These are phyloP conservation scores for Diutina ranongensis DNA, from an alignment of 1,139 yeast genomes.

Conservation along the genomic window DNA sequence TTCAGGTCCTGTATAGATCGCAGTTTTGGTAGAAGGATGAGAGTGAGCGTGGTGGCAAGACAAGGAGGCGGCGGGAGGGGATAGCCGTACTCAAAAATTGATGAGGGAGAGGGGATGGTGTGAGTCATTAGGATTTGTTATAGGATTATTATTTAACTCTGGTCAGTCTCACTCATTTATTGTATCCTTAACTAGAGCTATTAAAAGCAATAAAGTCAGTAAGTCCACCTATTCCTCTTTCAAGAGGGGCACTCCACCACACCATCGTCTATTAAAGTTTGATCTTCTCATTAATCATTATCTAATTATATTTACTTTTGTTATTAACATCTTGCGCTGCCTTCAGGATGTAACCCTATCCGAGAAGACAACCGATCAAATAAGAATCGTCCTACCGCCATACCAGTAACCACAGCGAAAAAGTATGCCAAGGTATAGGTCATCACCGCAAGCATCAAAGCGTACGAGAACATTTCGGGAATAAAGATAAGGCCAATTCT, in stretches of 20 bases:
- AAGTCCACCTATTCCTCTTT: too few relatives aligned
- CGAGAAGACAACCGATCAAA: conserved; percentile 44
- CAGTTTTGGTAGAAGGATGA: too few relatives aligned
- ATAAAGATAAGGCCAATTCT: conserved; percentile 44
- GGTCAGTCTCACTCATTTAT: too few relatives aligned
- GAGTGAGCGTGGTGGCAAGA: too few relatives aligned
- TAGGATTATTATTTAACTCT: too few relatives aligned
- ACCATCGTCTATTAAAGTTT: too few relatives aligned
- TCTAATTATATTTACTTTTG: background rate
- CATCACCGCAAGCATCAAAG: conserved; percentile 73
- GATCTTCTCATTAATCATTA: background rate
- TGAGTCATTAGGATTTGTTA: too few relatives aligned
- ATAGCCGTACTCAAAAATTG: background rate
- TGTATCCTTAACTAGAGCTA: too few relatives aligned
- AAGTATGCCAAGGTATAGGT: conserved; percentile 52
- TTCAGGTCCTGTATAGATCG: background rate
- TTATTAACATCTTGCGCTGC: background rate
- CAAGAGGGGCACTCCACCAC: too few relatives aligned
- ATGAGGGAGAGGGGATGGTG: background rate
- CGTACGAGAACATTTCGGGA: conserved; percentile 56
- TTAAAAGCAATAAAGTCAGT: too few relatives aligned
- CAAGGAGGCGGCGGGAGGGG: background rate
- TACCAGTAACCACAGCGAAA: conserved; percentile 61
- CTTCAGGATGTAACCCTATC: conserved; percentile 16
- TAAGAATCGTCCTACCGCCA: conserved; percentile 56